phyloP scores from a whole-genome alignment of 2,329 filamentous ascomycete species.

The Fusarium continuum region DNA sequence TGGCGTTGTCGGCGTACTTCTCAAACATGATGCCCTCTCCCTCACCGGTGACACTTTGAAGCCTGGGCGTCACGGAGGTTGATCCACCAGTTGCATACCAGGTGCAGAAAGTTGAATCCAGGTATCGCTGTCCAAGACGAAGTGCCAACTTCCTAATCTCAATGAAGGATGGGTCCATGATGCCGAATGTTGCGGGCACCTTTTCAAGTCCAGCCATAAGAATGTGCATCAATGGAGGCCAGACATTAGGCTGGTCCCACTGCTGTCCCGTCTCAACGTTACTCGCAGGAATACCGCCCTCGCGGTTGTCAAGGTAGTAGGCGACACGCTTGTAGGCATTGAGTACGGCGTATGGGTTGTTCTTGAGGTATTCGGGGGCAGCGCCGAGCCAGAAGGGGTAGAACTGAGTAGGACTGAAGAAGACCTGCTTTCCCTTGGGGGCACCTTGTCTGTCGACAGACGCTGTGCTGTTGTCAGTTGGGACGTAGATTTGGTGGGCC shows the following conservation, averaged over 20 bases:
- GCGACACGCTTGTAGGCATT: constrained; percentile 63
- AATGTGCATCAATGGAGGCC: constrained; percentile 73
- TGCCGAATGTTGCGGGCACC: constrained; percentile 65
- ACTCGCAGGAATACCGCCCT: constrained; percentile 69
- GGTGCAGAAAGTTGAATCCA: constrained; percentile 74
- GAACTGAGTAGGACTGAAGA: constrained; percentile 68
- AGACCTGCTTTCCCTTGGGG: constrained; percentile 64
- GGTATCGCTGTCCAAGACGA: constrained; percentile 69
- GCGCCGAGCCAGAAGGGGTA: constrained; percentile 77
- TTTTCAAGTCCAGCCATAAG: constrained; percentile 70
- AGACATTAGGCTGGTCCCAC: constrained; percentile 77
- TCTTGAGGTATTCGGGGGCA: constrained; percentile 64
- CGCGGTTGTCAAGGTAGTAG: constrained; percentile 59
- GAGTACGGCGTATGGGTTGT: constrained; percentile 67
- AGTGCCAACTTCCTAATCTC: constrained; percentile 65
- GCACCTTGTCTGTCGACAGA: constrained; percentile 50
- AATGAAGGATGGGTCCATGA: constrained; percentile 62
- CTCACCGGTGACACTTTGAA: constrained; percentile 55
- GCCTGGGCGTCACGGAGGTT: constrained; percentile 61
- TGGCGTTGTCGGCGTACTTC: constrained; percentile 70
- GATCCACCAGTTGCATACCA: constrained; percentile 74
- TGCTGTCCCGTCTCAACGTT: constrained; percentile 70
- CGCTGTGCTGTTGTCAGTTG: constrained; percentile 55
- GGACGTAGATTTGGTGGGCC: constrained; percentile 64
- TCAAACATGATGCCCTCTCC: constrained; percentile 73